Evolutionary conservation across 2,329 filamentous ascomycete genomes (phyloP).

Genomic region (Aspergillus thermomutatus): DNA sequence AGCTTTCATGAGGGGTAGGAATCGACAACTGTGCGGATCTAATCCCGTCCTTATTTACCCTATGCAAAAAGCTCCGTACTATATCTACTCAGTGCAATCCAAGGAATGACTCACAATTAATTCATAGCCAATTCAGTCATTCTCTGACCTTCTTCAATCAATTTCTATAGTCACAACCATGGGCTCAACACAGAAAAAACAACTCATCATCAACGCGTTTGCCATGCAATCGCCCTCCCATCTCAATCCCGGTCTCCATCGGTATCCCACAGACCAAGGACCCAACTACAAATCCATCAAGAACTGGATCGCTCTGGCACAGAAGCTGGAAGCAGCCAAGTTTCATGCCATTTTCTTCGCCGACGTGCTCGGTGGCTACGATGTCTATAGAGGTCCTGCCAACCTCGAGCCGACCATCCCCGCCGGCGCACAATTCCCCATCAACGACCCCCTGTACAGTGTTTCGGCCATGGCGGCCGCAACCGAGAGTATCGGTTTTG

Average conservation of each 20-base stretch:
- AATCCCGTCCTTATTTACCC: too few relatives aligned
- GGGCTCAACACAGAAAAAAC: constrained; percentile 21
- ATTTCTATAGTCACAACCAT: neutral
- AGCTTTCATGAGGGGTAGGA: neutral
- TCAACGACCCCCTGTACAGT: constrained; percentile 41
- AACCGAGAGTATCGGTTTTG: constrained; percentile 48
- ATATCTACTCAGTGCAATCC: too few relatives aligned
- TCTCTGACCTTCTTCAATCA: neutral
- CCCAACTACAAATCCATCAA: constrained; percentile 41
- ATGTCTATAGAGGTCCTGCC: constrained; percentile 44
- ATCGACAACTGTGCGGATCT: neutral
- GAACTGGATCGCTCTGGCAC: constrained; percentile 48
- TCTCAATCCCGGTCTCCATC: constrained; percentile 43
- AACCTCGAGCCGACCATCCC: constrained; percentile 39
- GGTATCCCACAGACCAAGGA: constrained; percentile 35
- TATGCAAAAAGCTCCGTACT: too few relatives aligned
- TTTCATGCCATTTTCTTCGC: constrained; percentile 53
- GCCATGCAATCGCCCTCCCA: constrained; percentile 48
- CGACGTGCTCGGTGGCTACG: constrained; percentile 48
- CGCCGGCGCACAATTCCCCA: constrained; percentile 42
- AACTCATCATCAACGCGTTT: constrained; percentile 48
- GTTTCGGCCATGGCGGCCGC: constrained; percentile 48
- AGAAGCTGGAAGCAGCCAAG: constrained; percentile 47
- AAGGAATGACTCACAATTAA: too few relatives aligned
- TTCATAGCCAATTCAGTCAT: too few relatives aligned